Base-by-base conservation (phyloP, 352 stramenopile species). In the Globisporangium okanoganense region DNA sequence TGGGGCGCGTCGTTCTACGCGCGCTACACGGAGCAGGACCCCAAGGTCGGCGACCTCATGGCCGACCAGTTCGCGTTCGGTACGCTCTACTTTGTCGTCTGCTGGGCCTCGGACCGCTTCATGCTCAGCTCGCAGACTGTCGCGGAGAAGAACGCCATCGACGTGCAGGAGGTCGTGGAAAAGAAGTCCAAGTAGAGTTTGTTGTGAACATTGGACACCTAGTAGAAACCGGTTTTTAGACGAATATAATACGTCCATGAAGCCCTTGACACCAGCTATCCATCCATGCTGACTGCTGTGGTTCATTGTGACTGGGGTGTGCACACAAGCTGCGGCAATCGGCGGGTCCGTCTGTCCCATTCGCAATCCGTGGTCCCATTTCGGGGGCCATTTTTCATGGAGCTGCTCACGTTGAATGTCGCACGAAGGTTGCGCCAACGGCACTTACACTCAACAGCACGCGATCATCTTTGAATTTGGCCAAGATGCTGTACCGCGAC, bases 31-130 rank as follows among this genome's bases (percentile, higher is more conserved):
- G 61, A 77, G 13, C 58, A 79, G 22, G 69, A 73, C 5, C 72
- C 62, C 1, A 69, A 90, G 43, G 61, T 74, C 18, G 84, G 81
- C 36, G 84, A 94, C 56, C 55, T 94, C 18, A 55, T 70, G 40
- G 20, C 63, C 0, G 79, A 90, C 59, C 85, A 94, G 55, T 55
- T 91, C 16, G 66, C 85, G 3, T 88, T 94, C 57, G 85, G 85
- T 16, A 64, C 78, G 29, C 71, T 92, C 58, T 92, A 89, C 69
- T 94, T 94, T 43, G 41, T 76, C 10, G 70, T 94, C 33, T 90
- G 77, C 64, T 94, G 85, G 85, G 66, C 69, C 45, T 83, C 85
- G 41, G 85, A 94, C 65, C 82, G 85, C 52, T 94, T 81, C 67
- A 94, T 94, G 85, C 68, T 94, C 57, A 76, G 82, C 62, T 83